Evolutionary conservation across 768 basidiomycete species (phyloP).

Genomic region (Gautieria morchelliformis): DNA sequence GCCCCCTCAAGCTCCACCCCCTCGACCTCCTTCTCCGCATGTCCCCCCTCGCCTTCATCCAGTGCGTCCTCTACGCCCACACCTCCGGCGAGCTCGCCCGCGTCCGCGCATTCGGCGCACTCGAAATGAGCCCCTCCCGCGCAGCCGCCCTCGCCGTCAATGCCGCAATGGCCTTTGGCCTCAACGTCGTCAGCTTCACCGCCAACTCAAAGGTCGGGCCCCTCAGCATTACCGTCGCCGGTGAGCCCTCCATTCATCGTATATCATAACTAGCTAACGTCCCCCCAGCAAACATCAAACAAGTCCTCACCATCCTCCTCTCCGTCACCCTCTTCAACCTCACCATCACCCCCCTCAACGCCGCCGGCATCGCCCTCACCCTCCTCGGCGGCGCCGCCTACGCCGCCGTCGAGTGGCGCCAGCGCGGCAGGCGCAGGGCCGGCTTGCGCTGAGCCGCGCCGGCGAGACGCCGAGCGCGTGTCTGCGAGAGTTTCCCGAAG

Average conservation of each 20-base stretch:
- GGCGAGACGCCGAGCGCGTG: too few relatives aligned
- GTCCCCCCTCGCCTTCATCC: constrained; percentile 84
- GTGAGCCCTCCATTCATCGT: constrained; percentile 28
- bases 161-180: constrained; percentile 79
- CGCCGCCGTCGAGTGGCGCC: constrained; percentile 49
- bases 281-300: constrained; percentile 74
- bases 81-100: constrained; percentile 69
- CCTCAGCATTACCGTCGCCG: constrained; percentile 84
- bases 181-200: constrained; percentile 92
- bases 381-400: constrained; percentile 82
- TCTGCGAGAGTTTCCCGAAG: too few relatives aligned
- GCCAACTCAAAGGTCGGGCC: constrained; percentile 92
- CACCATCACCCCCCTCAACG: constrained; percentile 70
- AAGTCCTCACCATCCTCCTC: constrained; percentile 80
- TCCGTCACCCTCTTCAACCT: constrained; percentile 81
- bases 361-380: constrained; percentile 74
- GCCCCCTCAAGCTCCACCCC: constrained; percentile 43
- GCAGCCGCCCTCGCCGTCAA: constrained; percentile 58
- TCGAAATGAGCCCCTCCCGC: constrained; percentile 35
- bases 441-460: too few relatives aligned
- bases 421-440: too few relatives aligned
- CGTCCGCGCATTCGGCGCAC: constrained; percentile 40
- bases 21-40: constrained; percentile 84
- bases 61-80: constrained; percentile 73
- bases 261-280: too few relatives aligned